Conservation (phyloP, 352 stramenopile species). For the Pythium dissotocum region DNA sequence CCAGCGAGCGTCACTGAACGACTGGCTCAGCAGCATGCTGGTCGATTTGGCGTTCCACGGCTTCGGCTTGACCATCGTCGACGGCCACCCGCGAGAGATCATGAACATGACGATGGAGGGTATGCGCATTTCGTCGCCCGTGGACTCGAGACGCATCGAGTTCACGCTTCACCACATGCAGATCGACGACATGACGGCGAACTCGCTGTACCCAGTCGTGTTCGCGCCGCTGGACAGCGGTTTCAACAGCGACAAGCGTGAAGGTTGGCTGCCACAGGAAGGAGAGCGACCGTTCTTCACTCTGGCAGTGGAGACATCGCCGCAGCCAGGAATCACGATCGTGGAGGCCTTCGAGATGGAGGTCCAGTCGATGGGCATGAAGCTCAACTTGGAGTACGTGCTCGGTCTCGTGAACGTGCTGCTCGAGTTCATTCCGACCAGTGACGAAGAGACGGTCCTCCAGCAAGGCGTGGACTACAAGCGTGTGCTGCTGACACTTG, state of each 20-base stretch:
- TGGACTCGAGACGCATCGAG: slow-evolving; percentile 44
- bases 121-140: slow-evolving; percentile 62
- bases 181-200: slow-evolving; percentile 83
- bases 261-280: slow-evolving; percentile 79
- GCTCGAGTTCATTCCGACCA: slow-evolving; percentile 70
- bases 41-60: slow-evolving; percentile 66
- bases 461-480: slow-evolving; percentile 70
- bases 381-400: slow-evolving; percentile 83
- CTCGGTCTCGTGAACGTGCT: slow-evolving; percentile 70
- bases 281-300: slow-evolving; percentile 76
- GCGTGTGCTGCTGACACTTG: slow-evolving; percentile 48
- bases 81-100: slow-evolving; percentile 71
- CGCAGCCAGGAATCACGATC: slow-evolving; percentile 67
- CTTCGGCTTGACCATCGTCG: slow-evolving; percentile 62
- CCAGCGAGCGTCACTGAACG: slow-evolving; percentile 51
- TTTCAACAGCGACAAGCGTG: slow-evolving; percentile 86
- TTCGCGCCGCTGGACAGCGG: slow-evolving; percentile 80
- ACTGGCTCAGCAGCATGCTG: slow-evolving; percentile 75
- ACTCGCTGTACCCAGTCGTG: slow-evolving; percentile 74
- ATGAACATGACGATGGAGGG: slow-evolving; percentile 88
- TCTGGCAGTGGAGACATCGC: slow-evolving; percentile 63
- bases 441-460: slow-evolving; percentile 62
- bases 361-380: slow-evolving; percentile 67
- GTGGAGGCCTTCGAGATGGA: slow-evolving; percentile 80
- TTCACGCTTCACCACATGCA: slow-evolving; percentile 84